A percentile compares a stretch with the other conserved stretches of the same genome.
Conservation (phyloP, 108 stramenopile species). For the Nitzschia putrida region DNA sequence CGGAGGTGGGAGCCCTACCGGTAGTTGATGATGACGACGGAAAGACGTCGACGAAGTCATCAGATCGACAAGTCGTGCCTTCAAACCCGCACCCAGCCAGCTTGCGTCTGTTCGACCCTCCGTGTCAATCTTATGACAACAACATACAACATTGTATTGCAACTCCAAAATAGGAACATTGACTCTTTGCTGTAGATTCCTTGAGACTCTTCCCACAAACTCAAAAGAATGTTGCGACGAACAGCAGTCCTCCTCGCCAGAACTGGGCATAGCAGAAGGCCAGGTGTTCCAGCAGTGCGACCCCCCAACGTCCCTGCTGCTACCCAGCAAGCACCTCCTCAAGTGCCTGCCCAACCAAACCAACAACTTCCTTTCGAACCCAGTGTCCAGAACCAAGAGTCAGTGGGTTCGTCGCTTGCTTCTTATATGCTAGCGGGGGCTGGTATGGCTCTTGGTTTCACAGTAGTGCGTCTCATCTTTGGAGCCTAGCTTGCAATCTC, state of each 20-base stretch:
- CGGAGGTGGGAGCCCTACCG: no score
- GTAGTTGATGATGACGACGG: no score
- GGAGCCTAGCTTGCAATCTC: constrained; percentile 31
- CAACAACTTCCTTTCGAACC: constrained; percentile 60
- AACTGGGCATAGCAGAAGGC: constrained; percentile 49
- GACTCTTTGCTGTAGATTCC: no score
- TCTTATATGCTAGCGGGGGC: constrained; percentile 76
- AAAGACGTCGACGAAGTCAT: no score
- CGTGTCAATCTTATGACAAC: no score
- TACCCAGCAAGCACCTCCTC: neutral
- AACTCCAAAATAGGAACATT: no score
- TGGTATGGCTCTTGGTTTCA: constrained; percentile 69
- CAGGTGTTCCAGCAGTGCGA: constrained; percentile 12
- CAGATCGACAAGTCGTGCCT: no score
- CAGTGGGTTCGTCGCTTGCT: constrained; percentile 59
- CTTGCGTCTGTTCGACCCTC: no score
- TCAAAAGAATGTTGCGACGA: constrained; percentile 8
- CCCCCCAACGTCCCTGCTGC: constrained; percentile 2
- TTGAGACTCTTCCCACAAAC: no score
- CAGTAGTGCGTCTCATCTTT: constrained; percentile 67
- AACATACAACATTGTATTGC: no score
- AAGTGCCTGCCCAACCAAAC: neutral
- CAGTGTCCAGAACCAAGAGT: constrained; percentile 51
- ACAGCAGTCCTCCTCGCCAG: constrained; percentile 20
- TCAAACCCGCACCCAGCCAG: no score